Evolutionary conservation across 2,329 filamentous ascomycete genomes (phyloP).

Genomic region (Aspergillus udagawae): DNA sequence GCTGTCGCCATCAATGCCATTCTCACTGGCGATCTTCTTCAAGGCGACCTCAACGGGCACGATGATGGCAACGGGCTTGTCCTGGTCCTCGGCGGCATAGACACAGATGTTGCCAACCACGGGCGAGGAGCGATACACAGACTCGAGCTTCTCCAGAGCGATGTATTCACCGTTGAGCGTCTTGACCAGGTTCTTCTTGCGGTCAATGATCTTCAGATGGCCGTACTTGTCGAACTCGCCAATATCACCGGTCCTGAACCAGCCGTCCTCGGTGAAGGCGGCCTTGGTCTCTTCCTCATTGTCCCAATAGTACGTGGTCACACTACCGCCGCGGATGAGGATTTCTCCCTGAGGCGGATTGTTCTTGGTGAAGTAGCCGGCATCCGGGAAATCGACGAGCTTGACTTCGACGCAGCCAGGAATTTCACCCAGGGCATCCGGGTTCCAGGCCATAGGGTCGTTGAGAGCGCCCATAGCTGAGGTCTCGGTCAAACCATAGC

Average conservation of each 20-base stretch:
- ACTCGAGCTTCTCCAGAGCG: conserved; percentile 91
- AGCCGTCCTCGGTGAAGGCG: conserved; percentile 75
- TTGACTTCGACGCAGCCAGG: conserved; percentile 80
- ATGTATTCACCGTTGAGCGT: conserved; percentile 94
- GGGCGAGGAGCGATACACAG: conserved; percentile 76
- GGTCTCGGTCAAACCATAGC: conserved; percentile 94
- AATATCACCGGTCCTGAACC: conserved; percentile 97
- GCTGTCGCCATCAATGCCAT: conserved; percentile 60
- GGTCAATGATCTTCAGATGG: conserved; percentile 83
- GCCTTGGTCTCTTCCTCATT: conserved; percentile 81
- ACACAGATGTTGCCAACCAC: conserved; percentile 84
- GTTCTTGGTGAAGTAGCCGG: conserved; percentile 75
- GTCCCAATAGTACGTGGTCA: conserved; percentile 75
- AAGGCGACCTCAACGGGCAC: conserved; percentile 55
- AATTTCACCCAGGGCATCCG: conserved; percentile 71
- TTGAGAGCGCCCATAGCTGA: conserved; percentile 57
- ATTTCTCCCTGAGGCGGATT: conserved; percentile 87
- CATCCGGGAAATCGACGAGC: conserved; percentile 82
- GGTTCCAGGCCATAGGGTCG: conserved; percentile 80
- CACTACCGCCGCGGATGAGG: conserved; percentile 73
- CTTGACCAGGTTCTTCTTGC: conserved; percentile 98
- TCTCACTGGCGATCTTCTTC: conserved; percentile 52
- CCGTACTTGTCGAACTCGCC: conserved; percentile 80
- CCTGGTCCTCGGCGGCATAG: conserved; percentile 70
- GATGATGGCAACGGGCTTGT: conserved; percentile 80